Evolutionary conservation across 139 green algal genomes (phyloP).

Genomic region (Ostreobium quekettii): DNA sequence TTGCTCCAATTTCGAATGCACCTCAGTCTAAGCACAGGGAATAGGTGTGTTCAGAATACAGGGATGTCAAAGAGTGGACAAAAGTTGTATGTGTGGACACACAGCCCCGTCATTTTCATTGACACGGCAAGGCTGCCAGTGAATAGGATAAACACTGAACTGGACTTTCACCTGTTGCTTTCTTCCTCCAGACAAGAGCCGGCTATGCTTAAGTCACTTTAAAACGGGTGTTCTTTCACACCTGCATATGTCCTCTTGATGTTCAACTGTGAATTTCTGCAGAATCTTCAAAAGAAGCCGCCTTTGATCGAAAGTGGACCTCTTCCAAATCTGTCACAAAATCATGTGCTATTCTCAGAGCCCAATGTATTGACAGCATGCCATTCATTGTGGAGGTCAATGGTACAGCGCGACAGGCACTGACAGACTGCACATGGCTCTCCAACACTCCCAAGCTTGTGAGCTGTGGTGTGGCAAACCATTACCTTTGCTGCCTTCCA

Average conservation of each 20-base stretch:
- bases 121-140: no score
- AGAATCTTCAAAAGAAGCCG: constrained; percentile 66
- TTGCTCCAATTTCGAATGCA: no score
- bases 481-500: constrained; percentile 27
- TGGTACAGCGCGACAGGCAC: background rate
- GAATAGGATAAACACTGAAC: no score
- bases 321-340: constrained; percentile 46
- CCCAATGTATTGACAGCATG: constrained; percentile 14
- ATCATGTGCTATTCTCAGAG: background rate
- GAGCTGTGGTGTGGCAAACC: background rate
- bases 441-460: background rate
- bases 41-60: no score
- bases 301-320: constrained; percentile 68
- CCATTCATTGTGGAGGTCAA: background rate
- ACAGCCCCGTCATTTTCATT: no score
- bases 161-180: no score
- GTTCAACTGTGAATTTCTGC: constrained; percentile 80
- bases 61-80: no score
- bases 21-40: no score
- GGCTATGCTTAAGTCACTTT: no score
- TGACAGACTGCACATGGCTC: background rate
- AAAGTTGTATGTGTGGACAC: no score
- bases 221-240: constrained; percentile 13
- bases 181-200: no score
- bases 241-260: constrained; percentile 88